Evolutionary conservation across 441 rosid species (phyloP).

Genomic region (Geranium incanum): DNA sequence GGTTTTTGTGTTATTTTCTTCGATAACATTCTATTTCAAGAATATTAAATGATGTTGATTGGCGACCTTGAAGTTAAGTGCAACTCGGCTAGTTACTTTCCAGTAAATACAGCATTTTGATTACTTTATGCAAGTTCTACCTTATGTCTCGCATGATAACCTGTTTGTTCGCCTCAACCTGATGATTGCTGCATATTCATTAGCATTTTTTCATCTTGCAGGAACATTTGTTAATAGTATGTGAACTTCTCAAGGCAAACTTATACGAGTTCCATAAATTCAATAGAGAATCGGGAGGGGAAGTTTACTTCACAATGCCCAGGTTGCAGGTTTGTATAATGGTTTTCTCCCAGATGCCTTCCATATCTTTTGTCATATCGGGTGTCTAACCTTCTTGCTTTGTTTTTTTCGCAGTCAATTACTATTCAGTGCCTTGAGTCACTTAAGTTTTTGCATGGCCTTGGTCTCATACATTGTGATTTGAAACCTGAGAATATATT

Average conservation of each 20-base stretch:
- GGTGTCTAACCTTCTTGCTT: constrained; percentile 25
- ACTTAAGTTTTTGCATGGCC: constrained; percentile 77
- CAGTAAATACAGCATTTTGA: not conserved
- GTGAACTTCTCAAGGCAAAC: constrained; percentile 96
- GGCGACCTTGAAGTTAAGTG: not conserved
- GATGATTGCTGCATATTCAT: constrained; percentile 2
- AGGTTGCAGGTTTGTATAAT: constrained; percentile 75
- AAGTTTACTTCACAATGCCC: constrained; percentile 97
- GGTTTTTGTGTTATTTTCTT: too few species aligned
- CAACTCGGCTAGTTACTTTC: not conserved
- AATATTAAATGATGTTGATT: not conserved
- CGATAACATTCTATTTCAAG: not conserved
- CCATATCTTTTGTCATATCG: constrained; percentile 8
- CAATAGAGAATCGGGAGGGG: constrained; percentile 97
- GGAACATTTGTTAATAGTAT: constrained; percentile 93
- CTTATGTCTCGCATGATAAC: not conserved
- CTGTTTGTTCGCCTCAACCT: not conserved
- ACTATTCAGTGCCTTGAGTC: constrained; percentile 93
- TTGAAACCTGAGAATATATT: constrained; percentile 90
- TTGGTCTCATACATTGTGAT: constrained; percentile 91
- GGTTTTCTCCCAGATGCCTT: constrained; percentile 18
- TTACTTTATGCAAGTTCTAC: not conserved
- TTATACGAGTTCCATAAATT: constrained; percentile 92
- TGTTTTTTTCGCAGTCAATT: constrained; percentile 60
- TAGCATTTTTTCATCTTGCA: constrained; percentile 28